Base-by-base conservation (phyloP, 1,139 yeast genomes). In the Taphrina populina region DNA sequence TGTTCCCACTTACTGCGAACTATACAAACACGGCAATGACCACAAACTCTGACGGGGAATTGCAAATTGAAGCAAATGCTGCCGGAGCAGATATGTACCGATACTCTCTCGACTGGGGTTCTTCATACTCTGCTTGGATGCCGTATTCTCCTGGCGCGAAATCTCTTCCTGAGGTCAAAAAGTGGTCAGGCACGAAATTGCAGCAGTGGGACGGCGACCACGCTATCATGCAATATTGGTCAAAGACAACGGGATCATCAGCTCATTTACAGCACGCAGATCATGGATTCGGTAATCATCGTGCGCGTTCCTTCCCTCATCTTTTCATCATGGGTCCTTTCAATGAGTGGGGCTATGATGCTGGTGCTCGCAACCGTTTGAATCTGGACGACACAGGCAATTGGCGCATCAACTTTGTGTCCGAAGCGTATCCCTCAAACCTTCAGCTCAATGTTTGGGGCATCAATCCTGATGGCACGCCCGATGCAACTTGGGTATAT, bases 401-500 rank as follows among this genome's bases (percentile, higher is more conserved):
- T 8, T 57, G 56, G 52, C 27, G 39, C 2, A 37, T 44, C 33
- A 34, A 53, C 33, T 45, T 45, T 21, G 53, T 57, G 4, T 37
- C 59, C 4, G 59, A 57, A 19, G 39, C 51, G 1, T 52, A 47
- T 32, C 59, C 59, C 5, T 41, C 56, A 1, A 27, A 45, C 10
- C 23, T 57, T n/a, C 59, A 57, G 10, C 26, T 57, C 35, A 57
- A 57, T 23, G 57, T 57, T 17, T 57, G 59, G 59, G 57, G 57
- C 8, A 36, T 57, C 17, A 52, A 57, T 23, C 46, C 56, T 10
- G 53, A 52, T 20, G 59, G 57, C 13, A 23, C 35, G 11, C 54
- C 59, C 1, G 59, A 57, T 27, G 49, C 43, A 17, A 39, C 59
- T 6, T 52, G 35, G 37, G 52, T 57, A n/a, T 52, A 52, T 24